Evolutionary conservation across 202 grass and related monocot genomes (phyloP).

Genomic region (Brachypodium distachyon): DNA sequence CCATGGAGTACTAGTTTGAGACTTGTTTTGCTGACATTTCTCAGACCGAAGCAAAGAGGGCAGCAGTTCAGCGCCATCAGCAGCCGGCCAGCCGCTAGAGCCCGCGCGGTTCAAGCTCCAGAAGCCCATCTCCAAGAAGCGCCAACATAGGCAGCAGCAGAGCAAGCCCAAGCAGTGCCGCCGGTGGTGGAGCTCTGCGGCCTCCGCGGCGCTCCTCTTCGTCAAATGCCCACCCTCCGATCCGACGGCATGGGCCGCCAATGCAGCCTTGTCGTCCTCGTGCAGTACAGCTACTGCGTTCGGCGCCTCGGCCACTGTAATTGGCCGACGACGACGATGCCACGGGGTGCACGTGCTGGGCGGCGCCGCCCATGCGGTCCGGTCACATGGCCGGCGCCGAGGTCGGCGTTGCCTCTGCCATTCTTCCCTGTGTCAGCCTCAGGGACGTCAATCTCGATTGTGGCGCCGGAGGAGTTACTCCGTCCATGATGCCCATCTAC

Average conservation of each 20-base stretch:
- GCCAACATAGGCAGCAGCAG: neutral
- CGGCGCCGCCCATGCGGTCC: slow-evolving; percentile 18
- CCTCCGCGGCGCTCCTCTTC: slow-evolving; percentile 33
- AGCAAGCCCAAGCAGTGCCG: neutral
- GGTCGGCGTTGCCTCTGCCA: slow-evolving; percentile 10
- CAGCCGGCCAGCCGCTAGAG: neutral
- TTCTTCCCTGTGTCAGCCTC: slow-evolving; percentile 38
- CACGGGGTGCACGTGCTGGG: slow-evolving; percentile 28
- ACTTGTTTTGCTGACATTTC: neutral
- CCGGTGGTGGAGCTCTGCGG: slow-evolving; percentile 53
- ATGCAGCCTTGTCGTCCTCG: too few relatives aligned
- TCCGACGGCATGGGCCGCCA: neutral
- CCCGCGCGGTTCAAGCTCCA: slow-evolving; percentile 43
- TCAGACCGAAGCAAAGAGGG: slow-evolving; percentile 15
- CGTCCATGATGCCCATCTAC: slow-evolving; percentile 56
- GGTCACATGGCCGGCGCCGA: slow-evolving; percentile 32
- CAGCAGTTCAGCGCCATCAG: neutral
- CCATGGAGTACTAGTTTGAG: too few relatives aligned
- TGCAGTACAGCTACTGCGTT: neutral
- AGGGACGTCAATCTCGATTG: slow-evolving; percentile 3
- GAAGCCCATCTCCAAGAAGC: slow-evolving; percentile 49
- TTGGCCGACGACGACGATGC: neutral
- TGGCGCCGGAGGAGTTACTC: neutral
- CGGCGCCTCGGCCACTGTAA: slow-evolving; percentile 21
- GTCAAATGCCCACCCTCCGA: slow-evolving; percentile 19